Evolutionary conservation across 257 asterid species (phyloP).

Genomic region (Linderniella brevidens): DNA sequence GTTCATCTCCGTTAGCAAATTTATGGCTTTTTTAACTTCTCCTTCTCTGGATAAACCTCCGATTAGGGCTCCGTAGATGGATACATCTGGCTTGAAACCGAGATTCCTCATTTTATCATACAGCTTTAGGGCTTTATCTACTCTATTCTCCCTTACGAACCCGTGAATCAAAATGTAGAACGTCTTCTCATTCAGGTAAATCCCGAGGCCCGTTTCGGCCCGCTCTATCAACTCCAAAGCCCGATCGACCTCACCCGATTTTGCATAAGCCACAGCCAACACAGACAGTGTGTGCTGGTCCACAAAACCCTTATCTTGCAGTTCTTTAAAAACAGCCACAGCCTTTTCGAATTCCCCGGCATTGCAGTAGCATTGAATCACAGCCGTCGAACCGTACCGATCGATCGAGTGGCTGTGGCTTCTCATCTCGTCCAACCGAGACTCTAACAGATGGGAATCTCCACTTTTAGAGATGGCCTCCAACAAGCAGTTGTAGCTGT

Average conservation of each 20-base stretch:
- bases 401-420: slow-evolving; percentile 38
- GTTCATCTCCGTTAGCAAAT: slow-evolving; percentile 37
- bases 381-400: slow-evolving; percentile 59
- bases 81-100: slow-evolving; percentile 40
- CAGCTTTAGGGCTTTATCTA: slow-evolving; percentile 52
- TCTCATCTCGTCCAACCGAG: slow-evolving; percentile 52
- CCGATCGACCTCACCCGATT: slow-evolving; percentile 49
- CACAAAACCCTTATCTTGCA: slow-evolving; percentile 47
- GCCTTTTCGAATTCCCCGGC: slow-evolving; percentile 49
- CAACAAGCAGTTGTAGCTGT: slow-evolving; percentile 61
- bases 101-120: slow-evolving; percentile 39
- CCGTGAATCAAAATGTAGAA: slow-evolving; percentile 61
- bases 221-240: slow-evolving; percentile 57
- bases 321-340: slow-evolving; percentile 33
- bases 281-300: slow-evolving; percentile 60
- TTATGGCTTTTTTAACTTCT: slow-evolving; percentile 35
- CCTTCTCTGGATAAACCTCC: slow-evolving; percentile 42
- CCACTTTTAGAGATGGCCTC: slow-evolving; percentile 47
- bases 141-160: slow-evolving; percentile 41
- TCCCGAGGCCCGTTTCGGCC: slow-evolving; percentile 39
- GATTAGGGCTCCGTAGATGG: slow-evolving; percentile 54
- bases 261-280: slow-evolving; percentile 48
- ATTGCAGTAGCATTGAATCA: slow-evolving; percentile 70
- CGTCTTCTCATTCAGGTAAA: slow-evolving; percentile 57
- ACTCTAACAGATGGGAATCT: slow-evolving; percentile 39